Conservation (phyloP, 139 green algal genomes). For the Yamagishiella unicocca region DNA sequence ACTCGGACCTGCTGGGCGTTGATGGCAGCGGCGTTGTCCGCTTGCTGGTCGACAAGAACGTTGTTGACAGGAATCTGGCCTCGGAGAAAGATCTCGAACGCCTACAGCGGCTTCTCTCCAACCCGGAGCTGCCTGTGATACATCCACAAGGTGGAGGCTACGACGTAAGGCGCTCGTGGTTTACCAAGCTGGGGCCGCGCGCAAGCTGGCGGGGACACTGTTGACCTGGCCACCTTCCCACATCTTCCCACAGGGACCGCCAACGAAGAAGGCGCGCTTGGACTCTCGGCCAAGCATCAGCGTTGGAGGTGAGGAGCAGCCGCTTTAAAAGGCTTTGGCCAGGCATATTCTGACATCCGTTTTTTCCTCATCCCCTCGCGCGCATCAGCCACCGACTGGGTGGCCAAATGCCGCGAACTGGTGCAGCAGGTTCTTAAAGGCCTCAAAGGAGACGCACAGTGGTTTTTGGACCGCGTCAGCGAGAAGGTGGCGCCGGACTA, state of each 20-base stretch:
- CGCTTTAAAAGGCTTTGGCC: too few species aligned
- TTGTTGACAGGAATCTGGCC: slow-evolving; percentile 3
- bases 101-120: slow-evolving; percentile 34
- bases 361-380: neutral
- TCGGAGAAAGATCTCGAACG: slow-evolving; percentile 31
- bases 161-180: neutral
- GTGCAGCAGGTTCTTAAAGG: neutral
- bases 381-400: slow-evolving; percentile 14
- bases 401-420: slow-evolving; percentile 31
- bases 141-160: neutral
- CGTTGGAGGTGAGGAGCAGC: neutral
- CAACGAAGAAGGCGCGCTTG: slow-evolving; percentile 37
- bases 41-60: slow-evolving; percentile 17
- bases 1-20: slow-evolving; percentile 7
- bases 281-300: slow-evolving; percentile 31
- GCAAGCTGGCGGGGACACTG: neutral
- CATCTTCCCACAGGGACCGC: slow-evolving; percentile 15
- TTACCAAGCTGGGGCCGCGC: neutral
- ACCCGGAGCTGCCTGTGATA: slow-evolving; percentile 11
- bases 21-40: slow-evolving; percentile 9
- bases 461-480: slow-evolving; percentile 33
- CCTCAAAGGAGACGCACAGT: slow-evolving; percentile 6
- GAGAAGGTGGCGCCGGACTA: slow-evolving; percentile 40
- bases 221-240: slow-evolving; percentile 31
- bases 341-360: too few species aligned